Conservation (phyloP, 176 grass and related monocot genomes). For the Secale cereale region DNA sequence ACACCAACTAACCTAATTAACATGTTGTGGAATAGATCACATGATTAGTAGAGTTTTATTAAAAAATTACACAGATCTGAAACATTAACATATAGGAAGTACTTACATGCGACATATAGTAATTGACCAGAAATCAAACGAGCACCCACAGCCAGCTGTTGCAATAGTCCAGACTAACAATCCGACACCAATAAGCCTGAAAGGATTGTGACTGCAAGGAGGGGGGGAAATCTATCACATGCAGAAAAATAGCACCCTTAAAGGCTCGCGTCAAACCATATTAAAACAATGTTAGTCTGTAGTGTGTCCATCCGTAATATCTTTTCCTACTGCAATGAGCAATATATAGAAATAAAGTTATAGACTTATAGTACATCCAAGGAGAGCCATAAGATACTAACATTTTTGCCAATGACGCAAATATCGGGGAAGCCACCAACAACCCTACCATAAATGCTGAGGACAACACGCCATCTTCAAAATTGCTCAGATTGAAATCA, state of each 20-base stretch:
- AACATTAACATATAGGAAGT: not conserved
- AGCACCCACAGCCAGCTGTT: constrained; percentile 89
- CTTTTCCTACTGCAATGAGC: not conserved
- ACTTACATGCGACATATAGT: constrained; percentile 95
- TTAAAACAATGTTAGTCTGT: not conserved
- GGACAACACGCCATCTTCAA: constrained; percentile 95
- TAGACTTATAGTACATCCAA: not conserved
- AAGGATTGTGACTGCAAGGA: constrained; percentile 85
- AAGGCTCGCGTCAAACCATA: not conserved
- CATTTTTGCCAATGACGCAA: constrained; percentile 86
- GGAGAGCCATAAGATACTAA: constrained; percentile 22
- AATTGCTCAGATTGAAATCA: constrained; percentile 85
- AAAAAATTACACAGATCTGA: constrained; percentile 20
- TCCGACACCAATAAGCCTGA: constrained; percentile 94
- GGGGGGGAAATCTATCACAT: not conserved
- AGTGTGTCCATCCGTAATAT: not conserved
- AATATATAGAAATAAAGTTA: not conserved
- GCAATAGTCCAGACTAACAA: constrained; percentile 94
- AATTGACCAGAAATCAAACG: constrained; percentile 98
- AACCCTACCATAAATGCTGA: constrained; percentile 99
- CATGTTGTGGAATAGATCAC: constrained; percentile 8
- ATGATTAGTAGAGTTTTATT: not conserved
- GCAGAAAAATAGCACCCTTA: not conserved
- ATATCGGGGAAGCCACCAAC: constrained; percentile 81
- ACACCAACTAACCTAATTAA: constrained; percentile 94